Base-by-base conservation (phyloP, 2,329 filamentous ascomycete genomes). In the Aureobasidium sp. region DNA sequence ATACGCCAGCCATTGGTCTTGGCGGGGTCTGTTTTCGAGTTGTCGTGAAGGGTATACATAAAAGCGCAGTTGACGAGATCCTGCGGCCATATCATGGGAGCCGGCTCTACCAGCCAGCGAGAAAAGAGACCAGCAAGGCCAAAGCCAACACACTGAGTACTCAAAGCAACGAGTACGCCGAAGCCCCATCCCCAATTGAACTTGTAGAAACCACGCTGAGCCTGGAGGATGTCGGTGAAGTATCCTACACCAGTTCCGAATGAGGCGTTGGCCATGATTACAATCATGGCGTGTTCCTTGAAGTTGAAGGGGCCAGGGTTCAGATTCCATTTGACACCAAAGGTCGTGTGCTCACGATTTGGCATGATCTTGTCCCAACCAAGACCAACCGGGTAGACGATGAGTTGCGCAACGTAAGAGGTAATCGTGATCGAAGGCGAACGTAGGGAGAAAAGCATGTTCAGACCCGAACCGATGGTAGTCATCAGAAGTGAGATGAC, bases 71-170 rank as follows among this genome's bases (percentile, higher is more conserved):
- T 60, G 56, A 60, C 56, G 3, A 60, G 45, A 29, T 60, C 45
- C 15, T 48, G 42, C 31, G 90, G 90, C 90, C 90, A 95, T 48
- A 94, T 91, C 90, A 95, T 94, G 63, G 89, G 89, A 65, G 88
- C 89, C 0, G 90, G 90, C 27, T 89, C 84, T 39, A 95, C 90
- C 6, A 95, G 80, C 70, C 91, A 93, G 52, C 89, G 84, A 62
- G 90, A 81, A 1, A 89, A 89, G 52, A 95, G 79, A 2, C 90
- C 90, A 56, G 90, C 90, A 71, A 95, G 91, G 4, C 90, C 86
- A 72, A 94, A 95, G 15, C 90, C 90, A 44, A 95, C 44, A 34
- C 56, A 60, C 11, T 60, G 56, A 9, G 56, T 60, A 17, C 42
- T 60, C 41, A 60, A 22, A 31, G 42, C 56, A 17, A 60, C 34